These are phyloP conservation scores for Lactifluus piperatus DNA, from an alignment of 768 basidiomycete genomes.

Conservation along the genomic window DNA sequence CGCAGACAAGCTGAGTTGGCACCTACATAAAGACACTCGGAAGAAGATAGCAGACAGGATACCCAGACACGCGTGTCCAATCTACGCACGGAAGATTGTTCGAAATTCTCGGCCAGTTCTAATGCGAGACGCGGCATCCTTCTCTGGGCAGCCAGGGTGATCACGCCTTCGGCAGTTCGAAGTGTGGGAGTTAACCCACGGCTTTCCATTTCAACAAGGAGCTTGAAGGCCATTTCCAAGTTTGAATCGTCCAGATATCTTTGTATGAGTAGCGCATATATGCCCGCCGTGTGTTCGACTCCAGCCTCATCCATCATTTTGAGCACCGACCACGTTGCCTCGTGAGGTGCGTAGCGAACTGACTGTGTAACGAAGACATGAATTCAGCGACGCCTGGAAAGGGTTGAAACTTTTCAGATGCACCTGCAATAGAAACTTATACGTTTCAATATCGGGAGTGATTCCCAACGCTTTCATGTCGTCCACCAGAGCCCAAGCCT, in stretches of 20 bases:
- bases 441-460: conserved; percentile 45
- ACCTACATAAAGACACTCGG: conserved; percentile 61
- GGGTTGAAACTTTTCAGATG: conserved; percentile 28
- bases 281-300: conserved; percentile 42
- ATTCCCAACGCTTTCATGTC: conserved; percentile 52
- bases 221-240: conserved; percentile 57
- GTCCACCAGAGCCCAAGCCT: conserved; percentile 37
- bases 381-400: conserved; percentile 30
- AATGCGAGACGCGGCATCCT: conserved; percentile 60
- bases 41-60: conserved; percentile 54
- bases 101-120: conserved; percentile 58
- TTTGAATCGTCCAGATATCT: conserved; percentile 40
- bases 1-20: not conserved
- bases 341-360: conserved; percentile 22
- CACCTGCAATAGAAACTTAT: conserved; percentile 47
- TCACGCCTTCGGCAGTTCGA: conserved; percentile 40
- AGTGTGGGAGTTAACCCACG: conserved; percentile 43
- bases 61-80: conserved; percentile 54
- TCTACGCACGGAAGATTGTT: conserved; percentile 43
- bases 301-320: conserved; percentile 45
- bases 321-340: conserved; percentile 34
- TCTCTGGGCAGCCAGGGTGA: conserved; percentile 43
- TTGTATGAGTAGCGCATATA: conserved; percentile 45
- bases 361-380: conserved; percentile 23
- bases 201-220: conserved; percentile 48